Conservation (phyloP, 495 filamentous ascomycete genomes). For the Xanthoparmelia taractica region DNA sequence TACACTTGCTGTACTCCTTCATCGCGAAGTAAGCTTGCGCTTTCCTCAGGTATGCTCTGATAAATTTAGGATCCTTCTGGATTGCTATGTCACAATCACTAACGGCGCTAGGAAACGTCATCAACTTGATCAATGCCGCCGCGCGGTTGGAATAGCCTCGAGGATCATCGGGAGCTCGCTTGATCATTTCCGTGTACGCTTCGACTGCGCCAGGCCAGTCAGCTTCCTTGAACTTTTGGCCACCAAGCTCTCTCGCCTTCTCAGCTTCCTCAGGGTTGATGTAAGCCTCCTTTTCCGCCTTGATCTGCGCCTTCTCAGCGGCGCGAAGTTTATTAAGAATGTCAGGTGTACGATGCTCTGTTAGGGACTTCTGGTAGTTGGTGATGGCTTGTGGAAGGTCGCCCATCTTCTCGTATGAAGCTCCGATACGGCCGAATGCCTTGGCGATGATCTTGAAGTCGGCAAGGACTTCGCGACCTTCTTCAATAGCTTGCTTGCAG, state of each 20-base stretch:
- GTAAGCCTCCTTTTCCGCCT: constrained; percentile 68
- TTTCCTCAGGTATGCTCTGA: constrained; percentile 91
- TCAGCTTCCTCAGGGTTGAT: constrained; percentile 88
- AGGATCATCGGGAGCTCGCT: constrained; percentile 86
- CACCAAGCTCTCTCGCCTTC: constrained; percentile 89
- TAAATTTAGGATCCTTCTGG: constrained; percentile 84
- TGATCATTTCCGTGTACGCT: constrained; percentile 94
- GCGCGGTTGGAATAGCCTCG: constrained; percentile 96
- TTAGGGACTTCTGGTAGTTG: constrained; percentile 86
- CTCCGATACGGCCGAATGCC: constrained; percentile 83
- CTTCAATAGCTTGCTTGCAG: constrained; percentile 81
- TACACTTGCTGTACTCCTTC: constrained; percentile 90
- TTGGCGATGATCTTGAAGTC: constrained; percentile 98
- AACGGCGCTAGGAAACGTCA: constrained; percentile 88
- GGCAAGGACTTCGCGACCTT: constrained; percentile 74
- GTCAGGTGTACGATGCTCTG: constrained; percentile 93
- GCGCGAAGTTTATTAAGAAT: constrained; percentile 84
- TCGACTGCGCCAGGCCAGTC: constrained; percentile 96
- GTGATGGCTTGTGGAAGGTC: constrained; percentile 77
- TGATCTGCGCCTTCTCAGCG: constrained; percentile 84
- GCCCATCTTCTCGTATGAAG: constrained; percentile 79
- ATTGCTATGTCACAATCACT: constrained; percentile 89
- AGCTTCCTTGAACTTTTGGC: constrained; percentile 89
- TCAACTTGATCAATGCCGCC: constrained; percentile 90
- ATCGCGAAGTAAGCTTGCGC: constrained; percentile 89